Evolutionary conservation across 2,329 filamentous ascomycete genomes (phyloP).

Genomic region (Fusarium keratoplasticum): DNA sequence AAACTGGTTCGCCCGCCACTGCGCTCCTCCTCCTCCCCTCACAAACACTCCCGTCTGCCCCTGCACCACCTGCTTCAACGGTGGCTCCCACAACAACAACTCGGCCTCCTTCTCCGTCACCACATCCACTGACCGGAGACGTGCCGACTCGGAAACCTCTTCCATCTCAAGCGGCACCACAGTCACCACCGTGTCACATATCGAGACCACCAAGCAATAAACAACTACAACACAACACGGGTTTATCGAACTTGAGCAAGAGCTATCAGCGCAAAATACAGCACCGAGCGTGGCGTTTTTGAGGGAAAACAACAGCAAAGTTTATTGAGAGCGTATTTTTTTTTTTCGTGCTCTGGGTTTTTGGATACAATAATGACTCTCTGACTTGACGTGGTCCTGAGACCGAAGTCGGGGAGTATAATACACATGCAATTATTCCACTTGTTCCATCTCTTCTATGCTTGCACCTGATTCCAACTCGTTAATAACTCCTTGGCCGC

Average conservation of each 20-base stretch:
- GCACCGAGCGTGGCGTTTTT: constrained; percentile 32
- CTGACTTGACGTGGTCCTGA: neutral
- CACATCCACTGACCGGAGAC: neutral
- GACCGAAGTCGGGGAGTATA: neutral
- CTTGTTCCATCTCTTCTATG: neutral
- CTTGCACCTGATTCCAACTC: neutral
- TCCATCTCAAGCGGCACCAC: constrained; percentile 41
- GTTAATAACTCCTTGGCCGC: neutral
- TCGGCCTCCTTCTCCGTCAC: constrained; percentile 24
- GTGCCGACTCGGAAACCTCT: constrained; percentile 37
- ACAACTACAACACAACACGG: neutral
- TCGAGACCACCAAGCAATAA: constrained; percentile 40
- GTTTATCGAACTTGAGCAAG: neutral
- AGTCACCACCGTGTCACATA: constrained; percentile 34
- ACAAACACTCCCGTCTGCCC: constrained; percentile 50
- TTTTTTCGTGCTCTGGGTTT: neutral
- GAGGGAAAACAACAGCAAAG: constrained; percentile 23
- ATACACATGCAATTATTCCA: neutral
- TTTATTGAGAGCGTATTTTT: neutral
- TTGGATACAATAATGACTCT: neutral
- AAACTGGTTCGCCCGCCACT: constrained; percentile 56
- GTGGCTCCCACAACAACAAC: constrained; percentile 32
- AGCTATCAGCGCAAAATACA: neutral
- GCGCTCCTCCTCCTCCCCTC: constrained; percentile 53
- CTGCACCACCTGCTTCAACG: constrained; percentile 51